A percentile compares a stretch with the other conserved stretches of the same genome.
These are phyloP conservation scores for Trichoderma sp. DNA, from an alignment of 2,329 filamentous ascomycete genomes.

Conservation along the genomic window DNA sequence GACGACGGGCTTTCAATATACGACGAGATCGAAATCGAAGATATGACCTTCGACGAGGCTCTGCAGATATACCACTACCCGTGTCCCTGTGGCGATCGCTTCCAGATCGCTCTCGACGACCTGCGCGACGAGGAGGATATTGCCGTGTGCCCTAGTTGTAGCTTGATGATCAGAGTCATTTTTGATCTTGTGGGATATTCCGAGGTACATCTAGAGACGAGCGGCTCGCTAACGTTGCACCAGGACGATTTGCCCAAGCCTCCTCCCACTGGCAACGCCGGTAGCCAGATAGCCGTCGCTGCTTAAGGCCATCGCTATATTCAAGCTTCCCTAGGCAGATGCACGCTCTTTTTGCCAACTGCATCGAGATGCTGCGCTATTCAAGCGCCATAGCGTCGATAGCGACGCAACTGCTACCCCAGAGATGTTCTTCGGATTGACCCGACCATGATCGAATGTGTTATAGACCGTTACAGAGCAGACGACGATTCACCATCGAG, in stretches of 20 bases:
- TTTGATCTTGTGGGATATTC: conserved; percentile 70
- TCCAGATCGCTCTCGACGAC: conserved; percentile 84
- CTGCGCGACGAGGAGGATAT: conserved; percentile 87
- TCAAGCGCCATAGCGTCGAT: neutral
- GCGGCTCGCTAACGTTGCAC: conserved; percentile 4
- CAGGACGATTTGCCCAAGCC: conserved; percentile 46
- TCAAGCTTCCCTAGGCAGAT: neutral
- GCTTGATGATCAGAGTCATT: conserved; percentile 92
- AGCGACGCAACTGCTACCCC: neutral
- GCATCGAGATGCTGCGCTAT: neutral
- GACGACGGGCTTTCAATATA: conserved; percentile 73
- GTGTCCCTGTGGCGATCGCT: conserved; percentile 94
- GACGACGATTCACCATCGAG: neutral
- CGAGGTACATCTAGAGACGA: neutral
- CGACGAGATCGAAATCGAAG: conserved; percentile 98
- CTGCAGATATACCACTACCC: conserved; percentile 93
- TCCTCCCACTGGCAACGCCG: conserved; percentile 31
- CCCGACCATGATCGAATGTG: neutral
- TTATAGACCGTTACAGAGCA: neutral
- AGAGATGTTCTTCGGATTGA: neutral
- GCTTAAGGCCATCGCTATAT: conserved; percentile 32
- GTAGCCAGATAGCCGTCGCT: conserved; percentile 39
- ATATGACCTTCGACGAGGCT: conserved; percentile 85
- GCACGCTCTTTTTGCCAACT: neutral
- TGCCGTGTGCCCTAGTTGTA: conserved; percentile 96